Base-by-base conservation (phyloP, 2,329 filamentous ascomycete genomes). In the Herpotrichia juniperi region DNA sequence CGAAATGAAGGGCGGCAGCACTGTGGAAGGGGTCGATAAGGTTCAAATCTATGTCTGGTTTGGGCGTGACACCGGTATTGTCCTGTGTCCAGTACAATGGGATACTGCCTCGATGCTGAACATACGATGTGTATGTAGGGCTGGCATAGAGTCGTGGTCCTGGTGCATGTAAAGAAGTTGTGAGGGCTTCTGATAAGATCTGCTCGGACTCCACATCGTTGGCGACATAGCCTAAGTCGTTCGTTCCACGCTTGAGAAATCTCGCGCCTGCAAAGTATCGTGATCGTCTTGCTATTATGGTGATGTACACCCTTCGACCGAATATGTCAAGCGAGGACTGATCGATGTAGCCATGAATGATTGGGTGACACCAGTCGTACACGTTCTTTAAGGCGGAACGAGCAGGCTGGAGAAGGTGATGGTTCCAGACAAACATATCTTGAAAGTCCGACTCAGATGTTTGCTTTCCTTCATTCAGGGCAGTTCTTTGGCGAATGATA, bases 161-260 rank as follows among this genome's bases (percentile, higher is more conserved):
- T 4, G 94, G 91, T 2, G 90, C 89, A 76, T 99, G 94, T 63
- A 99, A 97, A 0, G 94, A 97, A 0, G 94, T 99, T 0, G 92
- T 97, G 45, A 93, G 79, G 63, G 92, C 91, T 69, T 99, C 94
- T 0, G 93, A 94, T 4, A 99, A 93, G 54, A 99, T 97, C 72
- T 99, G 94, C 74, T 99, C 94, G 1, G 94, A 97, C 75, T 99
- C 96, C 21, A 99, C 94, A 74, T 99, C 96, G 68, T 99, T 99
- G 46, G 94, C 96, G 48, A 99, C 94, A 70, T 96, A 96, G 12
- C 94, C 93, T 69, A 93, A 73, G 71, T 99, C 94, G 66, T 99
- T 99, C 42, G 92, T 90, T 26, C 94, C 94, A 51, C 94, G 87
- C 74, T 99, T 99, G 47, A 99, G 76, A 62, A 97, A 99, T 3